phyloP scores from a whole-genome alignment of 768 basidiomycete genomes.

The Kwoniella europaea region DNA sequence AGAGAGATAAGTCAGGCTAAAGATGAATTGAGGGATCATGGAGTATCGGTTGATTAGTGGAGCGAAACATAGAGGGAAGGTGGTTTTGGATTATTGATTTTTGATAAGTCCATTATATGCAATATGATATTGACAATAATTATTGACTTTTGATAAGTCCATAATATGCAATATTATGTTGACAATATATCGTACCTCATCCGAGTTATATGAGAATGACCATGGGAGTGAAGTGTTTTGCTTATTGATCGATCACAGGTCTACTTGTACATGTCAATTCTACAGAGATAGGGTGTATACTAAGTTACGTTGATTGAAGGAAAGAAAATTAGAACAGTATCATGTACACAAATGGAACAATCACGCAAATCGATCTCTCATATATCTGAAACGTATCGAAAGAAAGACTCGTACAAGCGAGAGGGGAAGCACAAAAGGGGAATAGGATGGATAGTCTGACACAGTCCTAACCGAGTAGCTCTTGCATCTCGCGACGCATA shows the following conservation, averaged over 20 bases:
- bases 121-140: neutral
- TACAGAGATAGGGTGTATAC: slow-evolving; percentile 2
- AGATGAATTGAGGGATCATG: slow-evolving; percentile 66
- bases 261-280: neutral
- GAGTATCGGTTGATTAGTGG: slow-evolving; percentile 67
- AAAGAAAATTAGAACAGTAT: no score
- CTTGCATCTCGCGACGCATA: slow-evolving; percentile 86
- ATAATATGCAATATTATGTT: neutral
- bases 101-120: no score
- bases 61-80: neutral
- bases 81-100: neutral
- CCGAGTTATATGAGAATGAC: no score
- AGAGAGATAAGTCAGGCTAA: slow-evolving; percentile 70
- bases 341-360: no score
- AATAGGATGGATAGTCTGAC: no score
- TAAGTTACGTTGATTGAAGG: no score
- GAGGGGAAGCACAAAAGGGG: no score
- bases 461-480: slow-evolving; percentile 68
- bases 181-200: neutral
- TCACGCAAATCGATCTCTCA: no score
- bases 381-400: no score
- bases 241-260: neutral
- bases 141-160: no score
- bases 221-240: no score
- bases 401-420: no score